Evolutionary conservation across 2,329 filamentous ascomycete species (phyloP).

Genomic region (Colletotrichum sp.): DNA sequence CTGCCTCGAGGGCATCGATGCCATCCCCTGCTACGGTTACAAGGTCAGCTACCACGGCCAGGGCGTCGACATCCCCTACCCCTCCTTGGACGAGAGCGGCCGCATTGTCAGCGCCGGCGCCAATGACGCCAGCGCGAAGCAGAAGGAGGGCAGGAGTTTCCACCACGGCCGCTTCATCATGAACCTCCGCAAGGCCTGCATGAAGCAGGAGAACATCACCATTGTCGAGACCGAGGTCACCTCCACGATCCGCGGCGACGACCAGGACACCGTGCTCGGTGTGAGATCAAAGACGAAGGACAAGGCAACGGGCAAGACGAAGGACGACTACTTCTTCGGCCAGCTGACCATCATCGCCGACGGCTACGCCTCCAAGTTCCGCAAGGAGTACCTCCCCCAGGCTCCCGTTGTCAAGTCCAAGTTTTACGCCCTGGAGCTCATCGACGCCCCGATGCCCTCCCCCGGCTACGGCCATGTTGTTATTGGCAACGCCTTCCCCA

Average conservation of each 20-base stretch:
- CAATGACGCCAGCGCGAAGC: conserved; percentile 21
- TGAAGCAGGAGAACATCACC: conserved; percentile 80
- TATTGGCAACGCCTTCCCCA: conserved; percentile 76
- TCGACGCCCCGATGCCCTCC: conserved; percentile 81
- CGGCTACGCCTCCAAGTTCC: conserved; percentile 91
- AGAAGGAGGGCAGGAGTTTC: conserved; percentile 77
- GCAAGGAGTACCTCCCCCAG: conserved; percentile 75
- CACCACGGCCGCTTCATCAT: conserved; percentile 95
- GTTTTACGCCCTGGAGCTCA: conserved; percentile 93
- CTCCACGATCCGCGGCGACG: conserved; percentile 73
- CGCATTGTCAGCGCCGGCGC: conserved; percentile 14
- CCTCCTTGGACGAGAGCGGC: conserved; percentile 60
- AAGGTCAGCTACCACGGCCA: conserved; percentile 83
- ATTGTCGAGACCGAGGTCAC: conserved; percentile 89
- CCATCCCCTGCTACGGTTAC: conserved; percentile 83
- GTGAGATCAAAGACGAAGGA: conserved; percentile 76
- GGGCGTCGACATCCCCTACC: conserved; percentile 80
- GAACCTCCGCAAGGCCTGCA: conserved; percentile 78
- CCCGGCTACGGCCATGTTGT: conserved; percentile 86
- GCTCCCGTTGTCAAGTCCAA: conserved; percentile 78
- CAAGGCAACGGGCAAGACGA: conserved; percentile 58
- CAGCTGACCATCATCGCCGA: conserved; percentile 88
- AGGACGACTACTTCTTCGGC: conserved; percentile 82
- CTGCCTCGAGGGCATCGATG: conserved; percentile 89
- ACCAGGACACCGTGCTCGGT: conserved; percentile 77